These are phyloP conservation scores for Solanum etuberosum DNA, from an alignment of 257 asterid species.

Conservation along the genomic window DNA sequence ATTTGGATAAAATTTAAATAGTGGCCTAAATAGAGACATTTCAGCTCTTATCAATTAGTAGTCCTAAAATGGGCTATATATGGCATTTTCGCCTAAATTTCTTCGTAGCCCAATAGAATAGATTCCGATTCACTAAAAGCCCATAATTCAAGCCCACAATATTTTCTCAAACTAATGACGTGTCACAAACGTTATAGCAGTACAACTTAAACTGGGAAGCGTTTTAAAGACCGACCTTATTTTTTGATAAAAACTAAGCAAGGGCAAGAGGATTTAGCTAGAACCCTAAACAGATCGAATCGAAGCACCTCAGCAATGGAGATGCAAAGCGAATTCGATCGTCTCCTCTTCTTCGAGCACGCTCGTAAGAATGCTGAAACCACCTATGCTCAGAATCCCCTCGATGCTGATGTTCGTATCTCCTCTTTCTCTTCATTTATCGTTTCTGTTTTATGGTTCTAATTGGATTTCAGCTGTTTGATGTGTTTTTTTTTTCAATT, in stretches of 20 bases:
- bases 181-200: not conserved
- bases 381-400: conserved; percentile 55
- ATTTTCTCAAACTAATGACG: not conserved
- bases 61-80: not conserved
- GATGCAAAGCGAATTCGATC: conserved; percentile 69
- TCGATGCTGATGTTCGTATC: conserved; percentile 61
- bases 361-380: conserved; percentile 78
- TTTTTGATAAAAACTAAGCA: not conserved
- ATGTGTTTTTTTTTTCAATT: not conserved
- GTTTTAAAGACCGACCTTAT: not conserved
- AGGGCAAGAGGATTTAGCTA: not conserved
- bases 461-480: not conserved
- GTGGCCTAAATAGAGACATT: not conserved
- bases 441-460: not conserved
- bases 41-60: not conserved
- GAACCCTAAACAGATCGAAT: not conserved
- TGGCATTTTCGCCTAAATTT: not conserved
- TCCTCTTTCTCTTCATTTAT: not conserved
- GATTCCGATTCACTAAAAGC: not conserved
- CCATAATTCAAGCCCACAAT: not conserved
- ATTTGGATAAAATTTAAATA: too few relatives aligned
- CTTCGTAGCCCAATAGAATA: not conserved
- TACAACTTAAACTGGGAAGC: not conserved
- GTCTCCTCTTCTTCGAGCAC: conserved; percentile 73
- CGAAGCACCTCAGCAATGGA: conserved; percentile 21